These are phyloP conservation scores for Micractinium conductrix DNA, from an alignment of 139 green algal genomes.

Conservation along the genomic window DNA sequence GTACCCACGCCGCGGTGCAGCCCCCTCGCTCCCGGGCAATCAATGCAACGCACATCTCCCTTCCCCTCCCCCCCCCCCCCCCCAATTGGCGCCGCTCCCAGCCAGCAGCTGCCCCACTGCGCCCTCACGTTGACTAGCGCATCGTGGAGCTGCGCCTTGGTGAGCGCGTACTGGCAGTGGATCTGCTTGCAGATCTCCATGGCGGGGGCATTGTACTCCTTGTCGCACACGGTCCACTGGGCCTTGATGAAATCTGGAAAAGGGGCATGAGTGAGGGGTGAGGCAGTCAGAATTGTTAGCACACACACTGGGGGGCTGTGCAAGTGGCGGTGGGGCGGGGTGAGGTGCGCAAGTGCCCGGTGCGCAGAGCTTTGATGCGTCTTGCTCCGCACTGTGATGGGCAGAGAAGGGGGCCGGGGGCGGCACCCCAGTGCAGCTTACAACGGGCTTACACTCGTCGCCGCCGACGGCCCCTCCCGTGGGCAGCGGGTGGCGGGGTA, in stretches of 20 bases:
- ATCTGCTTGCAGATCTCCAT: neutral
- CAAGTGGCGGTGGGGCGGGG: too few species aligned
- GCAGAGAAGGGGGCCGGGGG: neutral
- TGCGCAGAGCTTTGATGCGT: too few species aligned
- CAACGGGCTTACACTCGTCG: too few species aligned
- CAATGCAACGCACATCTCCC: neutral
- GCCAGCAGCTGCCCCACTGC: neutral
- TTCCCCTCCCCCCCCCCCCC: too few species aligned
- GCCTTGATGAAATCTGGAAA: conserved; percentile 28
- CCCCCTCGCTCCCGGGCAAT: too few species aligned
- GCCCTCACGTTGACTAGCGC: conserved; percentile 41
- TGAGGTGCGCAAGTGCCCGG: neutral
- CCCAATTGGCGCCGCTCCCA: neutral
- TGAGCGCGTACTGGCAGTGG: conserved; percentile 18
- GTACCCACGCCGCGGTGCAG: too few species aligned
- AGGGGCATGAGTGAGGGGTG: too few species aligned
- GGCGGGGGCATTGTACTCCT: conserved; percentile 32
- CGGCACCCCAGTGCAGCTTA: too few species aligned
- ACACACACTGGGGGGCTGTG: too few species aligned
- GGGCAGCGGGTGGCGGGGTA: too few species aligned
- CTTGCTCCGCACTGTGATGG: neutral
- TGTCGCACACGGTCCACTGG: conserved; percentile 9
- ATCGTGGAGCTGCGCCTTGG: conserved; percentile 46
- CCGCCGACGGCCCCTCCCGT: too few species aligned
- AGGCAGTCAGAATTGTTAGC: too few species aligned